Conservation (phyloP, 148 eudicot species). For the Amaranthus palmeri region DNA sequence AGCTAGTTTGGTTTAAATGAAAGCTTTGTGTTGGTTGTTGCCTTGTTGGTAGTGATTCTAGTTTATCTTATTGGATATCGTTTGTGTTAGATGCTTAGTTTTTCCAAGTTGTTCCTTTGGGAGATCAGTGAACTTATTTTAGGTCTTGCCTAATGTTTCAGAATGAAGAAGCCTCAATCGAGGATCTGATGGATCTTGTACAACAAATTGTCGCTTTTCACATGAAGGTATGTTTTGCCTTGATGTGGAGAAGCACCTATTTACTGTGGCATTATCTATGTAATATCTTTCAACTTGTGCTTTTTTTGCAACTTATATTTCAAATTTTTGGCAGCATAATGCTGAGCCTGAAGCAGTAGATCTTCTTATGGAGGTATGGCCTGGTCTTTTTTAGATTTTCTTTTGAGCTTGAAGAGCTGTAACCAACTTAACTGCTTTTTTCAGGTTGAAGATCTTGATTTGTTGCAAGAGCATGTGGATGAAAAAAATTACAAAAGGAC, state of each 20-base stretch:
- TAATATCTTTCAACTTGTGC: neutral
- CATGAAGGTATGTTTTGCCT: conserved; percentile 62
- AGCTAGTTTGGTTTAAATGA: neutral
- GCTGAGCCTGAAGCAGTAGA: conserved; percentile 98
- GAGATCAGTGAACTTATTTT: neutral
- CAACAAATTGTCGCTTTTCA: conserved; percentile 82
- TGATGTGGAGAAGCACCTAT: neutral
- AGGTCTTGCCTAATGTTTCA: conserved; percentile 26
- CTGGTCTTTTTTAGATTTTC: conserved; percentile 11
- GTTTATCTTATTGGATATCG: neutral
- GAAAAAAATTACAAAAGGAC: conserved; percentile 70
- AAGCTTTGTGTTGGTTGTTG: neutral
- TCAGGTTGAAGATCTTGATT: conserved; percentile 87
- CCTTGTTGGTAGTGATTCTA: neutral
- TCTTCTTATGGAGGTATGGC: conserved; percentile 90
- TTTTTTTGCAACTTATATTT: neutral
- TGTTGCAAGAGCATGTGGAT: conserved; percentile 68
- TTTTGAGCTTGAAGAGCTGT: conserved; percentile 5
- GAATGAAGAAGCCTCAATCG: conserved; percentile 56
- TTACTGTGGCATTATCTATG: neutral
- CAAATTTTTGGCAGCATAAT: conserved; percentile 69
- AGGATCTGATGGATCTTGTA: conserved; percentile 76
- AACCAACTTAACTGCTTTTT: neutral
- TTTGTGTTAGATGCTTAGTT: too few relatives aligned
- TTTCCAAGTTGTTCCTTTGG: neutral